Conservation (phyloP, 768 basidiomycete species). For the Nidularia sp. region DNA sequence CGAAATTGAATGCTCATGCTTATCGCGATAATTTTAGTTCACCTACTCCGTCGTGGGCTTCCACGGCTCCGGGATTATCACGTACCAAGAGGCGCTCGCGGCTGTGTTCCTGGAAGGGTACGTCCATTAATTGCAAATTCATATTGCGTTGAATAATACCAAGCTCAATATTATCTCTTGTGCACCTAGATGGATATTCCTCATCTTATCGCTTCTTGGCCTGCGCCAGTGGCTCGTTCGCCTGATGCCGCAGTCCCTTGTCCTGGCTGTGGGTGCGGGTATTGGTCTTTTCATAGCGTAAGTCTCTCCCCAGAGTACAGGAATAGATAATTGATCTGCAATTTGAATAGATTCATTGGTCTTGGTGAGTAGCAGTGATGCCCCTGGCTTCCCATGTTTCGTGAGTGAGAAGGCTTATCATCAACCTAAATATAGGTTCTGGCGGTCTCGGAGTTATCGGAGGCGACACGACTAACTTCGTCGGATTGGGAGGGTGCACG, state of each 20-base stretch:
- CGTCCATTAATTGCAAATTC: conserved; percentile 11
- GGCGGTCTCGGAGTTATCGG: neutral
- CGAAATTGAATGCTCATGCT: too few relatives aligned
- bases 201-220: conserved; percentile 74
- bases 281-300: conserved; percentile 87
- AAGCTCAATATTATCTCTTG: neutral
- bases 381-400: conserved; percentile 54
- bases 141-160: conserved; percentile 1
- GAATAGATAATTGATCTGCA: too few relatives aligned
- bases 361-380: conserved; percentile 77
- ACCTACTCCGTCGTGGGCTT: conserved; percentile 86
- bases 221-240: conserved; percentile 88
- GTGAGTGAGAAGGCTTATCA: too few relatives aligned
- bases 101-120: conserved; percentile 89
- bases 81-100: conserved; percentile 75
- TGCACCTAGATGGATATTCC: conserved; percentile 72
- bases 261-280: conserved; percentile 80
- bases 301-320: conserved; percentile 41
- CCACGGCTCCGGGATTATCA: conserved; percentile 69
- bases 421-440: too few relatives aligned
- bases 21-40: conserved; percentile 43
- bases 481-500: conserved; percentile 74
- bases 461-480: neutral
- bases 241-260: conserved; percentile 83
- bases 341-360: too few relatives aligned